Evolutionary conservation across 2,329 filamentous ascomycete species (phyloP), one percentile per base, ranked within the genome.

Genomic region (Ophiostoma ulmi): DNA sequence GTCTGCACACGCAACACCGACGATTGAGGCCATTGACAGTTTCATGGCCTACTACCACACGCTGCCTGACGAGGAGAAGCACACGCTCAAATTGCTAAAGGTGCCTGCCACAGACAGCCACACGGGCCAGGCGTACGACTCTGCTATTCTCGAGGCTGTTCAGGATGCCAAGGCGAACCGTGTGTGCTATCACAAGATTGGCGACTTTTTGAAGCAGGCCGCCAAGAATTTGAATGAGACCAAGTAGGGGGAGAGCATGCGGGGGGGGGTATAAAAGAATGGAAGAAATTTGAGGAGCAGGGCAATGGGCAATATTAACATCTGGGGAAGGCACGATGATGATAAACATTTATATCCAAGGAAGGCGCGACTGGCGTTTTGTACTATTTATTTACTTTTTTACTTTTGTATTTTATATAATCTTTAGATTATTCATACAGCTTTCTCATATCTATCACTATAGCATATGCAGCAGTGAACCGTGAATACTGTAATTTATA

Each of bases 131-230:
- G 72, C 73, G 17, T 78, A 76, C 70, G 77, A 78, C 72, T 75
- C 71, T 39, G 74, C 74, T 6, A 77, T 77, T 69, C 74, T 75
- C 35, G 76, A 77, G 70, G 70, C 75, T 26, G 72, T 78, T 55
- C 67, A 73, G 69, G 77, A 78, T 67, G 77, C 76, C 44, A 75
- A 77, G 73, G 75, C 70, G 14, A 78, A 78, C 71, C 72, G 72
- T 44, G 73, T 74, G 3, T 76, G 75, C 72, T 74, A 63, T 58
- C 74, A 76, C 69, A 75, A 75, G 67, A 66, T 69, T 13, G 74
- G 74, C 22, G 74, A 75, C 35, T 75, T 75, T 36, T 67, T 75
- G 3, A 58, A 67, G 35, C 74, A 75, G 68, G 74, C 73, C 5
- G 73, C 73, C 14, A 71, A 52, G 36, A 70, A 69, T 35, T 58